Evolutionary conservation across 2,329 filamentous ascomycete genomes (phyloP).

Genomic region (Clarireedia homoeocarpa): DNA sequence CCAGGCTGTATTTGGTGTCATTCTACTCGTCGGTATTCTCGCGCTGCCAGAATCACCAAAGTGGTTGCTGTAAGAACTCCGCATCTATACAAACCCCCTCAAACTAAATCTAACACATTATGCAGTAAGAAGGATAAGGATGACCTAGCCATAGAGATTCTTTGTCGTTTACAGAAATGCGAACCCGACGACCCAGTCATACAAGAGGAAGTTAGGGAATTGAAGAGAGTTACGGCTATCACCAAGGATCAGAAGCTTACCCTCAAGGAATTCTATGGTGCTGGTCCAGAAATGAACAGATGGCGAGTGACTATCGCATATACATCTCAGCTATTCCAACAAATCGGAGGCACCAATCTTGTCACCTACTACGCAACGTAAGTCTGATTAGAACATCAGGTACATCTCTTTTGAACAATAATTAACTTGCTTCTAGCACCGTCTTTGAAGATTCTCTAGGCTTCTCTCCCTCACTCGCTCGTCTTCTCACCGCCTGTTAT

Average conservation of each 20-base stretch:
- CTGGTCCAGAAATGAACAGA: slow-evolving; percentile 41
- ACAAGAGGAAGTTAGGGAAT: slow-evolving; percentile 20
- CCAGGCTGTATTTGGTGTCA: slow-evolving; percentile 49
- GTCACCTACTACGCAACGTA: slow-evolving; percentile 44
- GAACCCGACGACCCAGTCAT: slow-evolving; percentile 9
- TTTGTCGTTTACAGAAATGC: slow-evolving; percentile 21
- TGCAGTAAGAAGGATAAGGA: slow-evolving; percentile 7
- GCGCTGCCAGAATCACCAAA: slow-evolving; percentile 44
- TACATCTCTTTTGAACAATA: background rate
- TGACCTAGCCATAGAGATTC: slow-evolving; percentile 19
- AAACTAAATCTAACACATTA: background rate
- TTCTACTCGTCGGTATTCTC: slow-evolving; percentile 47
- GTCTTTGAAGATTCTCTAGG: slow-evolving; percentile 57
- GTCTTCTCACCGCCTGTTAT: slow-evolving; percentile 26
- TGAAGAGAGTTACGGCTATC: slow-evolving; percentile 30
- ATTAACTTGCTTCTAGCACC: slow-evolving; percentile 25
- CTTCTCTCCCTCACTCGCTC: slow-evolving; percentile 40
- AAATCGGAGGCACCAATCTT: slow-evolving; percentile 37
- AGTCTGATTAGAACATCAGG: slow-evolving; percentile 28
- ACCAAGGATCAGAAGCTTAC: slow-evolving; percentile 22
- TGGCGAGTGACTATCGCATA: slow-evolving; percentile 44
- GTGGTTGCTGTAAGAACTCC: slow-evolving; percentile 31
- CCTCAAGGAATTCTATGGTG: slow-evolving; percentile 16
- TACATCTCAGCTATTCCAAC: slow-evolving; percentile 44
- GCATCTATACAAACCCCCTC: no score